These are phyloP conservation scores for Phlebiopsis flavidoalba DNA, from an alignment of 768 basidiomycete species.

Conservation along the genomic window DNA sequence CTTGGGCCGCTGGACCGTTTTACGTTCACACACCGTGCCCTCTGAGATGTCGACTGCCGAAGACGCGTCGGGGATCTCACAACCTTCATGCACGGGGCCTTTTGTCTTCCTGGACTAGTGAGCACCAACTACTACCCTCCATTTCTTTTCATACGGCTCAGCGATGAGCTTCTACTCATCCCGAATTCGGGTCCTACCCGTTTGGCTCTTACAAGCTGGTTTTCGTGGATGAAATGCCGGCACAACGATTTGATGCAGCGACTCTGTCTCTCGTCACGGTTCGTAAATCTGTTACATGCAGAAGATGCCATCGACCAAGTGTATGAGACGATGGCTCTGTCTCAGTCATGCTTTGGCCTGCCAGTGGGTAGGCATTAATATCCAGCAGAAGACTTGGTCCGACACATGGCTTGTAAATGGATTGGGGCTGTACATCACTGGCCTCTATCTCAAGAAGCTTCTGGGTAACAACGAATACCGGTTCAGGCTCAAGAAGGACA, in stretches of 20 bases:
- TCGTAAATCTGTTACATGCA: conserved; percentile 82
- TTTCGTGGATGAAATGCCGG: conserved; percentile 86
- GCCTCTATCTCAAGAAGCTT: conserved; percentile 79
- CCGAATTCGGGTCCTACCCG: conserved; percentile 93
- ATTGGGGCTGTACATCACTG: conserved; percentile 84
- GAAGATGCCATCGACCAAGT: conserved; percentile 92
- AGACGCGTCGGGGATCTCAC: conserved; percentile 52
- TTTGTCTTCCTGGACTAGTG: conserved; percentile 90
- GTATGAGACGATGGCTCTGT: conserved; percentile 80
- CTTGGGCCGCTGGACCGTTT: conserved; percentile 95
- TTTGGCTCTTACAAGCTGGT: conserved; percentile 93
- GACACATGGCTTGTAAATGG: conserved; percentile 98
- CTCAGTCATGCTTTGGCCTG: conserved; percentile 86
- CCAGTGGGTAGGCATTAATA: conserved; percentile 97
- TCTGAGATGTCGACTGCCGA: conserved; percentile 58
- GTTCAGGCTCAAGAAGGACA: conserved; percentile 92
- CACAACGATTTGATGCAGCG: conserved; percentile 79
- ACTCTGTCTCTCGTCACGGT: conserved; percentile 74
- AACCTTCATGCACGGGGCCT: conserved; percentile 85
- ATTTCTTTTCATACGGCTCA: conserved; percentile 71
- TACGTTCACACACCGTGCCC: conserved; percentile 66
- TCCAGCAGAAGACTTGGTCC: conserved; percentile 88
- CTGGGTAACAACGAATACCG: conserved; percentile 97
- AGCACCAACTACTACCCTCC: conserved; percentile 62
- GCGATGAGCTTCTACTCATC: conserved; percentile 91